Evolutionary conservation across 2,329 filamentous ascomycete species (phyloP).

Genomic region (Raffaelea albimanens): DNA sequence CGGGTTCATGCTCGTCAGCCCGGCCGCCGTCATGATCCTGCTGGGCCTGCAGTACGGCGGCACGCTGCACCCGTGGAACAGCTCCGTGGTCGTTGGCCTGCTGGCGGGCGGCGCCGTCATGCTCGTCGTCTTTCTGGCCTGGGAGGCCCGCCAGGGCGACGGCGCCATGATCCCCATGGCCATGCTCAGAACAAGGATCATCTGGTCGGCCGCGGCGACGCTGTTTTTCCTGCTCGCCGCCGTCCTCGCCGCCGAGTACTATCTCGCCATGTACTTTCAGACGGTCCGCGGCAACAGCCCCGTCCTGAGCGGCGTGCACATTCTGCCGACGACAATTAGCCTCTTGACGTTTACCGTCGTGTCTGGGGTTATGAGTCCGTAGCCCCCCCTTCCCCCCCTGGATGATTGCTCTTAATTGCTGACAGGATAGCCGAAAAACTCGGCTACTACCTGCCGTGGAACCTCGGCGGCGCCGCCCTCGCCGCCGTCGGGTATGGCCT

Average conservation of each 20-base stretch:
- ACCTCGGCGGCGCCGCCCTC: constrained; percentile 8
- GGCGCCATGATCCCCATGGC: constrained; percentile 18
- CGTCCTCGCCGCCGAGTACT: constrained; percentile 24
- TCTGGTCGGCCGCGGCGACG: constrained; percentile 5
- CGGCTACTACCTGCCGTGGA: constrained; percentile 14
- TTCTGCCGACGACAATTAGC: constrained; percentile 17
- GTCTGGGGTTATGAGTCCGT: constrained; percentile 17
- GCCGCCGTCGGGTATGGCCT: constrained; percentile 11
- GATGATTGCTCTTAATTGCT: not conserved
- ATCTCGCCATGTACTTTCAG: constrained; percentile 23
- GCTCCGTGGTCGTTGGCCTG: constrained; percentile 28
- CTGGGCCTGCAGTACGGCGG: constrained; percentile 35
- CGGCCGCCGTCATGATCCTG: constrained; percentile 29
- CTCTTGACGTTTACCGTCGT: constrained; percentile 14
- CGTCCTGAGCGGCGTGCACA: constrained; percentile 18
- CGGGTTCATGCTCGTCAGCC: constrained; percentile 31
- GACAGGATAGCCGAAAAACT: constrained; percentile 3
- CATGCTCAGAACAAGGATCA: constrained; percentile 11
- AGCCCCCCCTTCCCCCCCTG: not conserved
- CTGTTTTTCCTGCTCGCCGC: constrained; percentile 21
- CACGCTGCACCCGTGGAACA: constrained; percentile 28
- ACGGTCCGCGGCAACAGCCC: constrained; percentile 5
- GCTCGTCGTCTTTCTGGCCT: constrained; percentile 13
- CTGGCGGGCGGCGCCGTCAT: constrained; percentile 18
- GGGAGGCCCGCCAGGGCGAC: constrained; percentile 17